Conservation (phyloP, 345 rosid genomes). For the Pugionium cornutum region DNA sequence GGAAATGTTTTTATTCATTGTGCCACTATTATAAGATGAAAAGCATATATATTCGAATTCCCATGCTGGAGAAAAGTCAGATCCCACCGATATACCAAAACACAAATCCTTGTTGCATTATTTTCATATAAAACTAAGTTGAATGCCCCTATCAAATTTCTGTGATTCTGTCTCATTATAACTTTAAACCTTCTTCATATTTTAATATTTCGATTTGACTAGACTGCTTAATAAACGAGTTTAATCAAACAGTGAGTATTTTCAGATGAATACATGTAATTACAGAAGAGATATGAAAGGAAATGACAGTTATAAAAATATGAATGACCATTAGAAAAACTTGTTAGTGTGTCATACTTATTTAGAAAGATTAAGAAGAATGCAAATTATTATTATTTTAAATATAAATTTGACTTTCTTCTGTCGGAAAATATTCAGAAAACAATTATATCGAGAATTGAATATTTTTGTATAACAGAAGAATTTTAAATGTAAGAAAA, state of each 20-base stretch:
- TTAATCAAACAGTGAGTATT: not conserved
- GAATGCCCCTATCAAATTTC: slow-evolving; percentile 10
- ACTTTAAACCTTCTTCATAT: slow-evolving; percentile 6
- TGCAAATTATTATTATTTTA: not conserved
- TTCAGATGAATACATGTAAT: not conserved
- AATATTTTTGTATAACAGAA: no score
- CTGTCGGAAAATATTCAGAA: not conserved
- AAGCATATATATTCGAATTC: not conserved
- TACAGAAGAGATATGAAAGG: not conserved
- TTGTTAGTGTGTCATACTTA: not conserved
- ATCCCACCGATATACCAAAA: slow-evolving; percentile 32
- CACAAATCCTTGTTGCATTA: not conserved
- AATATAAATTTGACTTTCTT: slow-evolving; percentile 3
- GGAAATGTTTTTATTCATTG: not conserved
- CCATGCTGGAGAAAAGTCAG: slow-evolving; percentile 5
- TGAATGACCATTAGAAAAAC: not conserved
- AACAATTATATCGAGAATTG: not conserved
- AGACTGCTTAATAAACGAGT: not conserved
- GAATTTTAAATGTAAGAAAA: not conserved
- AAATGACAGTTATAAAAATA: not conserved
- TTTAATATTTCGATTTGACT: not conserved
- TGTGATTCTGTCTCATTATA: slow-evolving; percentile 11
- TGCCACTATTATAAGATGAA: not conserved
- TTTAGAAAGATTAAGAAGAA: not conserved
- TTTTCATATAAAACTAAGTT: slow-evolving; percentile 17